Base-by-base conservation (phyloP, 2,329 filamentous ascomycete genomes). In the Keithomyces neogunnii region DNA sequence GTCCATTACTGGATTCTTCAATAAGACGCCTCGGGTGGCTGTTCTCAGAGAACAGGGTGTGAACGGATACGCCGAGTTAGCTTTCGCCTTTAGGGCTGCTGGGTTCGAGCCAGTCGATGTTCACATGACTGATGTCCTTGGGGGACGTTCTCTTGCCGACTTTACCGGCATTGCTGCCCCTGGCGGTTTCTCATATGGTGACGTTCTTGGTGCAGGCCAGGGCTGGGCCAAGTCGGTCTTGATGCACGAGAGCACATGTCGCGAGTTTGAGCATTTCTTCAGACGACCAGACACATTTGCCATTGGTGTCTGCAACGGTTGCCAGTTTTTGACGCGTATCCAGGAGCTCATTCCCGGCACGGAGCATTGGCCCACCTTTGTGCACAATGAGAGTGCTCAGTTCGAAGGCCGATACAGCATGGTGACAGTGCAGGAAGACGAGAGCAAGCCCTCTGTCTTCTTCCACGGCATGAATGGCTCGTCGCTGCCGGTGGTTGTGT, bases 11-110 rank as follows among this genome's bases (percentile, higher is more conserved):
- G 64, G 68, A 57, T 59, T 75, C 52, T 81, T 89, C 64, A 76
- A 75, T 55, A 78, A 73, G 60, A 61, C 66, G 69, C 87, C 88
- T 1, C 82, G 84, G 33, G 91, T 99, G 29, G 93, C 93, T 43
- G 95, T 99, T 60, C 82, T 99, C 28, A 81, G 93, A 63, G 93
- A 97, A 69, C 90, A 96, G 68, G 93, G 93, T 66, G 89, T 96
- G 59, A 97, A 99, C 71, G 89, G 91, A 42, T 83, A 96, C 62
- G 85, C 89, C n/a, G 93, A 99, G 69, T 95, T 99, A 89, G 93
- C 93, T 1, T 97, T 95, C 63, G 90, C 91, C 47, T 97, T 97
- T 77, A 84, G 86, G 57, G 84, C 84, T 36, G 92, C 93, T 43
- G 92, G 92, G 38, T 97, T 97, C 72, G 85, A 90, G 47, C 83